Percentiles rank a stretch among this genome's conserved stretches.
Evolutionary conservation across 768 basidiomycete genomes (phyloP).

Genomic region (Tephrocybe sp.): DNA sequence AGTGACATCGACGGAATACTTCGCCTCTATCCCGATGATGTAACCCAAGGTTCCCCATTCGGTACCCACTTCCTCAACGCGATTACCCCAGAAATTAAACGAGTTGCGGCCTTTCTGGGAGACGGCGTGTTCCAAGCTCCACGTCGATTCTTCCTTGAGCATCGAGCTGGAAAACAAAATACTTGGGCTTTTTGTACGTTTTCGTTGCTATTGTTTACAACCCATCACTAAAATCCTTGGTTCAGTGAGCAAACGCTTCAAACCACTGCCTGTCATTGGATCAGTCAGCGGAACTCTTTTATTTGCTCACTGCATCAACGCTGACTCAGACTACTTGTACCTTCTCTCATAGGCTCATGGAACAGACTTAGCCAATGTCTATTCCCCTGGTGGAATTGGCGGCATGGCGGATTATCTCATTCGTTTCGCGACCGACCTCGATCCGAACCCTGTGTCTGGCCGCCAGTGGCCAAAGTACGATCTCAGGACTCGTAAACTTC

Average conservation of each 20-base stretch:
- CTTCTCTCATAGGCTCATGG: constrained; percentile 33
- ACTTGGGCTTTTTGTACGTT: constrained; percentile 43
- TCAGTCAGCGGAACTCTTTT: constrained; percentile 28
- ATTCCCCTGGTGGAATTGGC: constrained; percentile 25
- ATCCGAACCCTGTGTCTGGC: constrained; percentile 40
- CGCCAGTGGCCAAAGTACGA: constrained; percentile 46
- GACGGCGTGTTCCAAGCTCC: constrained; percentile 51
- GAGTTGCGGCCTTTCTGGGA: constrained; percentile 47
- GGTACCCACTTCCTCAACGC: constrained; percentile 43
- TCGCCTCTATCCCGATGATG: constrained; percentile 35
- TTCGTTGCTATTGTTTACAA: background rate
- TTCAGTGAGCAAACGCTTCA: constrained; percentile 6
- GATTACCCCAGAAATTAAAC: constrained; percentile 47
- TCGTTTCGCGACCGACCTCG: constrained; percentile 39
- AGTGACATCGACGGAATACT: constrained; percentile 28
- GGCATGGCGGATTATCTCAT: constrained; percentile 48
- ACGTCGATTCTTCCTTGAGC: constrained; percentile 42
- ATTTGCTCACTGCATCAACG: constrained; percentile 8
- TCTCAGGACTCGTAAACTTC: constrained; percentile 30
- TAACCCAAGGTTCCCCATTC: constrained; percentile 50
- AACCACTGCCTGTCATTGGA: constrained; percentile 29
- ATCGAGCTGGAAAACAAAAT: constrained; percentile 35
- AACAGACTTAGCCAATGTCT: constrained; percentile 41
- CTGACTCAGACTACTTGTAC: background rate
- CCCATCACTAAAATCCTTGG: background rate